Evolutionary conservation across 2,329 filamentous ascomycete species (phyloP), one percentile per base, ranked within the genome.

Genomic region (Didymella glomerata): DNA sequence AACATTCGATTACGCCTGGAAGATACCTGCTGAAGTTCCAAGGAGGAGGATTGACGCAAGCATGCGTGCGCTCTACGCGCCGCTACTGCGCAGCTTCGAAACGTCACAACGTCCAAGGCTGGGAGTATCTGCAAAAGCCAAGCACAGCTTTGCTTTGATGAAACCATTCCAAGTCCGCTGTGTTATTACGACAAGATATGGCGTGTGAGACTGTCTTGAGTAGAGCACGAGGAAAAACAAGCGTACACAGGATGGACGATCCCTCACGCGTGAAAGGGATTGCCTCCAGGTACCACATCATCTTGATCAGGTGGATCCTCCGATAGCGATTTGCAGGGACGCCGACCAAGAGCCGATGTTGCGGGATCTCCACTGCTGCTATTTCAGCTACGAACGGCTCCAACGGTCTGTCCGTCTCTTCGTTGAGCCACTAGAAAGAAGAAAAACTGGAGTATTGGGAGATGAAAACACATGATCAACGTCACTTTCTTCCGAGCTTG

Each of bases 381-480:
- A 53, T 66, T 63, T 67, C 61, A 64, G 65, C 62, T 46, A 68
- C 67, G 57, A 65, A 56, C 65, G 54, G 57, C 58, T 60, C 61
- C 67, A 71, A 66, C 61, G 55, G 62, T 55, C 10, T 51, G 46
- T 60, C 60, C 57, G 60, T 51, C 8, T 28, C 55, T 34, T 36
- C 30, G 48, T 64, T 48, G 54, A 57, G 40, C 69, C 68, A 72
- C 49, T 70, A 55, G 64, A 24, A 49, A 32, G 44, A 53, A 49
- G 53, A 57, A 58, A 51, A 60, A 54, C 57, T 36, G 46, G 57
- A 60, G 25, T 62, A 63, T 66, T 68, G 61, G 56, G 62, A 69
- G 61, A 67, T 70, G 64, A 69, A 67, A 63, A 66, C 61, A 68
- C 30, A 57, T 16, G 69, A 75, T 74, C 72, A 66, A 70, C 72